phyloP scores from a whole-genome alignment of 768 basidiomycete genomes.

The Russula brevipes region DNA sequence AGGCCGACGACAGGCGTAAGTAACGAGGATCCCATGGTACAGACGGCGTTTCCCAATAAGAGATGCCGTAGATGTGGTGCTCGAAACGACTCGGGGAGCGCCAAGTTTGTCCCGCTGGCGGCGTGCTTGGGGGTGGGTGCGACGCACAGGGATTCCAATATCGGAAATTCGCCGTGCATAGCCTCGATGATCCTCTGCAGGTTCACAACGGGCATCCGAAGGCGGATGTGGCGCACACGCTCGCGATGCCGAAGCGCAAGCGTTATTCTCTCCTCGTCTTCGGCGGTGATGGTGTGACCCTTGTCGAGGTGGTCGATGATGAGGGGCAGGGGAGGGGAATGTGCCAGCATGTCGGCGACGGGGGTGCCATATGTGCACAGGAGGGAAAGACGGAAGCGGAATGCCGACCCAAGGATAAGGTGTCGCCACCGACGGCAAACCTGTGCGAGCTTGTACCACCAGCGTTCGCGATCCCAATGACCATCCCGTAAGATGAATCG shows the following conservation, averaged over 20 bases:
- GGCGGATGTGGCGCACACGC: neutral
- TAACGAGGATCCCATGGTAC: neutral
- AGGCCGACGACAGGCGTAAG: neutral
- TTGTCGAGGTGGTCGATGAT: neutral
- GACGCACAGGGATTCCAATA: neutral
- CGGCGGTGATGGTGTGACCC: neutral
- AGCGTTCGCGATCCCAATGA: neutral
- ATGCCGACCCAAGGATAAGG: too few species aligned
- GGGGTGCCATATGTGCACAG: too few species aligned
- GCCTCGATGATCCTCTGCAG: neutral
- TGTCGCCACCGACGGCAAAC: too few species aligned
- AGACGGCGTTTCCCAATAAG: too few species aligned
- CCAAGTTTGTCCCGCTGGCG: neutral
- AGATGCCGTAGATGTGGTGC: neutral
- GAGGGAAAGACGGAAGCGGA: too few species aligned
- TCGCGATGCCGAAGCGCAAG: neutral
- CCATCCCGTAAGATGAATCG: neutral
- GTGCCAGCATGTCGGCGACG: neutral
- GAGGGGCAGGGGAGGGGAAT: neutral
- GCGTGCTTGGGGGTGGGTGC: neutral
- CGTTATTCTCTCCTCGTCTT: neutral
- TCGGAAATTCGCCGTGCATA: neutral
- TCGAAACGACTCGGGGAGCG: neutral
- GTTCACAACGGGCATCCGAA: neutral
- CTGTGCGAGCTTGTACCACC: too few species aligned